These are phyloP conservation scores for Dactylis glomerata DNA, from an alignment of 176 grass and related monocot species.

Conservation along the genomic window DNA sequence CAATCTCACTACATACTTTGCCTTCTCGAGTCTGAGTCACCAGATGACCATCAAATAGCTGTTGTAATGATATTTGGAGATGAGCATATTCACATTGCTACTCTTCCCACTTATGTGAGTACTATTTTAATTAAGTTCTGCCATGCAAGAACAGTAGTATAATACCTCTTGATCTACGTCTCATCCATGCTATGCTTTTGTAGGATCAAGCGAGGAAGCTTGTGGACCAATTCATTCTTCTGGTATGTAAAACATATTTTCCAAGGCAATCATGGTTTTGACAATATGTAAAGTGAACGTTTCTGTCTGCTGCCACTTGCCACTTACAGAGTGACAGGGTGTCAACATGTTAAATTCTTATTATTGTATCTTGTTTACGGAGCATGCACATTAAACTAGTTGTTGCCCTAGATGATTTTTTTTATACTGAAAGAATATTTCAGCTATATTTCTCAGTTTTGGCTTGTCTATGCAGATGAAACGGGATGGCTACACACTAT, in stretches of 20 bases:
- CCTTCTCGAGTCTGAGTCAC: constrained; percentile 34
- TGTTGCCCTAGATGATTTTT: not conserved
- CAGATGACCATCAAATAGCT: constrained; percentile 35
- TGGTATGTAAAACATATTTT: constrained; percentile 44
- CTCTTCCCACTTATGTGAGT: constrained; percentile 48
- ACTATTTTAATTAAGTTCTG: not conserved
- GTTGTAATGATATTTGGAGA: constrained; percentile 32
- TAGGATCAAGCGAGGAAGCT: constrained; percentile 51
- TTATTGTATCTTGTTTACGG: not conserved
- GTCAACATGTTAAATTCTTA: not conserved
- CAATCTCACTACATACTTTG: constrained; percentile 48
- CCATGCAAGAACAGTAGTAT: not conserved
- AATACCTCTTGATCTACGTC: constrained; percentile 4
- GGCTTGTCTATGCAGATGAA: constrained; percentile 44
- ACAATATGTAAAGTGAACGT: not conserved
- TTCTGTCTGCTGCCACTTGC: constrained; percentile 7
- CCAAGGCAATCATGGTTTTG: not conserved
- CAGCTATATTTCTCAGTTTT: not conserved
- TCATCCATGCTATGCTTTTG: constrained; percentile 28
- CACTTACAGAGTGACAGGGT: not conserved
- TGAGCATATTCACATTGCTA: constrained; percentile 24
- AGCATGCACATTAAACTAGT: not conserved
- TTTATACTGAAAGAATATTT: not conserved
- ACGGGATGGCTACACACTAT: constrained; percentile 48
- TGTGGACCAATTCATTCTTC: constrained; percentile 50